Conservation (phyloP, 306 rosid genomes). For the Lagenaria siceraria region DNA sequence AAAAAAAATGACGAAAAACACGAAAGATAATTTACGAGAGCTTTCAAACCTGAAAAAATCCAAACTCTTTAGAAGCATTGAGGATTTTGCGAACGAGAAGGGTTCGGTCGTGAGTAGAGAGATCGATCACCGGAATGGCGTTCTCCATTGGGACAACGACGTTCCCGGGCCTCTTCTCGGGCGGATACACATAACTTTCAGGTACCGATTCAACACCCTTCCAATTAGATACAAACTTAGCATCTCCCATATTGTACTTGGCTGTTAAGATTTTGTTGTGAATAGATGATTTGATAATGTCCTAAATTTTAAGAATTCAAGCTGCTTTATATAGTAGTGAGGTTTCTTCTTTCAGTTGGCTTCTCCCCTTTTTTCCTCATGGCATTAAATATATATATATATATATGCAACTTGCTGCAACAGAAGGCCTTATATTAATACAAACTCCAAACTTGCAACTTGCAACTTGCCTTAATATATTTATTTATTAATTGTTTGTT, state of each 20-base stretch:
- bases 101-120: constrained; percentile 14
- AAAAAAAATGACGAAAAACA: no score
- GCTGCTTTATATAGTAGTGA: not conserved
- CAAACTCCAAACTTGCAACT: not conserved
- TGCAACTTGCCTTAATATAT: not conserved
- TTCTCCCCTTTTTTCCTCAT: not conserved
- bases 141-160: constrained; percentile 1
- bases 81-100: constrained; percentile 22
- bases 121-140: constrained; percentile 42
- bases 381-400: not conserved
- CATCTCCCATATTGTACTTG: not conserved
- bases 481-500: not conserved
- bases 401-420: not conserved
- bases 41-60: constrained; percentile 49
- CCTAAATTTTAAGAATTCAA: not conserved
- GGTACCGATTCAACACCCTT: constrained; percentile 11
- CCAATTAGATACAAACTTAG: constrained; percentile 24
- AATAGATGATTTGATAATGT: not conserved
- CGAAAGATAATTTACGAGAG: not conserved
- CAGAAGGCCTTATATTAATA: not conserved
- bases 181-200: constrained; percentile 18
- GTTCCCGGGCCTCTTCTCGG: constrained; percentile 21
- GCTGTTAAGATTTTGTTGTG: not conserved
- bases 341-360: not conserved
- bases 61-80: constrained; percentile 40